These are phyloP conservation scores for Paramecium biaurelia DNA, from an alignment of 73 alveolate genomes.

Conservation along the genomic window DNA sequence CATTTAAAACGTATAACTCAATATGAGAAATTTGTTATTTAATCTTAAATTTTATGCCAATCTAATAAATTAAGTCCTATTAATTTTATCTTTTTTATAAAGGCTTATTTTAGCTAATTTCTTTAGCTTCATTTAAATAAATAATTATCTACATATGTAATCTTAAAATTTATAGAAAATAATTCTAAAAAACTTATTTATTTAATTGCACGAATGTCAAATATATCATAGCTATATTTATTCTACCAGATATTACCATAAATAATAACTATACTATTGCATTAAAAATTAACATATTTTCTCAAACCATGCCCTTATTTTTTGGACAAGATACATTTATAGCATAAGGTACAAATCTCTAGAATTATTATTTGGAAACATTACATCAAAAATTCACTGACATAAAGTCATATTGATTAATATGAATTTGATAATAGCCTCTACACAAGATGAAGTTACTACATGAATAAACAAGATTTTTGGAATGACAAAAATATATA, in stretches of 20 bases:
- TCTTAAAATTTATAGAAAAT: too few species aligned
- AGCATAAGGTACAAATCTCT: slow-evolving; percentile 81
- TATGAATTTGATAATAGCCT: too few species aligned
- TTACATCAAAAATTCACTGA: slow-evolving; percentile 62
- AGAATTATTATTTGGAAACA: slow-evolving; percentile 78
- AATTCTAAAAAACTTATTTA: too few species aligned
- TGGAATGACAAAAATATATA: slow-evolving; percentile 84
- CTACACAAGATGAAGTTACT: slow-evolving; percentile 78
- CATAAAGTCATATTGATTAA: too few species aligned
- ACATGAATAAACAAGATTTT: slow-evolving; percentile 86
- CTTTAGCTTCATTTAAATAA: too few species aligned
- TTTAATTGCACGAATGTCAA: slow-evolving; percentile 74
- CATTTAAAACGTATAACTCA: not conserved
- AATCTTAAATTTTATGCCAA: too few species aligned
- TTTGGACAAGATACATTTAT: slow-evolving; percentile 72
- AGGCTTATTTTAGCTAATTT: too few species aligned
- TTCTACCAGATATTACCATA: slow-evolving; percentile 76
- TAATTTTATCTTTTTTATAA: too few species aligned
- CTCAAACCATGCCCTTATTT: slow-evolving; percentile 74
- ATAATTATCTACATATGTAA: too few species aligned
- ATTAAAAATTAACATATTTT: slow-evolving; percentile 77
- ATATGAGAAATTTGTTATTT: too few species aligned
- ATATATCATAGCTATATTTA: slow-evolving; percentile 79
- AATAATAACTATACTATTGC: slow-evolving; percentile 68
- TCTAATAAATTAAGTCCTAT: not conserved